Conservation (phyloP, 73 alveolate genomes). For the Blepharisma japonicum region DNA sequence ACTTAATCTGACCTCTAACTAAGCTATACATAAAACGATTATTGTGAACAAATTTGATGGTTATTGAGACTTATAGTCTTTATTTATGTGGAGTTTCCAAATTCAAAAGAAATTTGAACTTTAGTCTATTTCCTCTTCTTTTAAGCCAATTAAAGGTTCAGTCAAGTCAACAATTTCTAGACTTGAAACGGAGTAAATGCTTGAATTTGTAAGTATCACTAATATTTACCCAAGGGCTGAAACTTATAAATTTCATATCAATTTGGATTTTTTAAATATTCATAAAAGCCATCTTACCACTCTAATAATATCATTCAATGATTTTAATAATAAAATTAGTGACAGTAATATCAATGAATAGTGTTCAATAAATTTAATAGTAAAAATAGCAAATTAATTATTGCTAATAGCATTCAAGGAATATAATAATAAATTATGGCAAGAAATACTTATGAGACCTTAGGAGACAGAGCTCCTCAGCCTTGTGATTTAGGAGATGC, state of each 20-base stretch:
- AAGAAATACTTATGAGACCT: neutral
- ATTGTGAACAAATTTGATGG: conserved; percentile 32
- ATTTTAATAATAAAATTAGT: no score
- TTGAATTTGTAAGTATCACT: no score
- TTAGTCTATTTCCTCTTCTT: conserved; percentile 45
- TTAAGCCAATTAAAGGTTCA: conserved; percentile 31
- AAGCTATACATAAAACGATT: conserved; percentile 36
- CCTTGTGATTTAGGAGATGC: neutral
- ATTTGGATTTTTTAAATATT: no score
- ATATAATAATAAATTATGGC: no score
- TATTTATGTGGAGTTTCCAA: conserved; percentile 60
- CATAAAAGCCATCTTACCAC: no score
- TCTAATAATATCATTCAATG: no score
- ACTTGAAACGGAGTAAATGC: conserved; percentile 36
- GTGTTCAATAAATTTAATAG: no score
- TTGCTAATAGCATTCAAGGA: no score
- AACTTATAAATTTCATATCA: no score
- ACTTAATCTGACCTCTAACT: conserved; percentile 59
- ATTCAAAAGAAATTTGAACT: conserved; percentile 33
- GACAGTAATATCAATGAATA: no score
- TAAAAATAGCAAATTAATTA: no score
- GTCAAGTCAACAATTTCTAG: conserved; percentile 60
- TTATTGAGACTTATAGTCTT: conserved; percentile 40
- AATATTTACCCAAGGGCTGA: no score
- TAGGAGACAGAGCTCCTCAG: conserved; percentile 29